Evolutionary conservation across 1,139 yeast genomes (phyloP), one percentile per base, ranked within the genome.

Genomic region (Torulaspora globosa): DNA sequence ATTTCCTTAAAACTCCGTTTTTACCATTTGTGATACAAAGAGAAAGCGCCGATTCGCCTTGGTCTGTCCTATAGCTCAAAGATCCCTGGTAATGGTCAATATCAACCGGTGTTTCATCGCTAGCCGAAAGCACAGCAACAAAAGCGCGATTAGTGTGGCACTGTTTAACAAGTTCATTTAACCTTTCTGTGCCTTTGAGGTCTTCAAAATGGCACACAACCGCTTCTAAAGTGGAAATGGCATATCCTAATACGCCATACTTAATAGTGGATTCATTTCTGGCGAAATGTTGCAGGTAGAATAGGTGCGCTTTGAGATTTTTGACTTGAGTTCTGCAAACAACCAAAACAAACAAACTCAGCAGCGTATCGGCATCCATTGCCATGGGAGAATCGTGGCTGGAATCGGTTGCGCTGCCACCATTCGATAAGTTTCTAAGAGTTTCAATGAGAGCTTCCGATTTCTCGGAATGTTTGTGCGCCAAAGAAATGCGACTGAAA

Each of bases 311-410:
- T 55, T 79, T 83, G 16, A 87, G 60, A 56, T 81, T 68, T 7
- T 71, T 72, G 2, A 84, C 73, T 41, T 74, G 74, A 0, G 95
- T 74, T 46, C 85, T 80, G 8, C 82, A 74, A 1, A 89, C 74
- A 1, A 87, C 89, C 68, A 88, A 71, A 5, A 88, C 75, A 49
- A 90, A 68, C 41, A 89, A 68, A 1, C 90, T 83, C 5, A 90
- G 76, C 31, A 90, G 69, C 0, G 86, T 80, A 60, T 90, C 97
- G 0, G 97, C 97, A 63, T 84, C 92, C 10, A 88, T 71, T 2
- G 67, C 55, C 1, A 59, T 29, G 9, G 43, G 46, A 1, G 71
- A 59, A 8, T 58, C 58, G 28, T 55, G 58, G n/a, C 44, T 44
- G 10, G 29, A 11, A 26, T 55, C 50, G 12, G 12, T 12, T 15